Base-by-base conservation (phyloP, 331 rosid genomes). In the Ulmus americana region DNA sequence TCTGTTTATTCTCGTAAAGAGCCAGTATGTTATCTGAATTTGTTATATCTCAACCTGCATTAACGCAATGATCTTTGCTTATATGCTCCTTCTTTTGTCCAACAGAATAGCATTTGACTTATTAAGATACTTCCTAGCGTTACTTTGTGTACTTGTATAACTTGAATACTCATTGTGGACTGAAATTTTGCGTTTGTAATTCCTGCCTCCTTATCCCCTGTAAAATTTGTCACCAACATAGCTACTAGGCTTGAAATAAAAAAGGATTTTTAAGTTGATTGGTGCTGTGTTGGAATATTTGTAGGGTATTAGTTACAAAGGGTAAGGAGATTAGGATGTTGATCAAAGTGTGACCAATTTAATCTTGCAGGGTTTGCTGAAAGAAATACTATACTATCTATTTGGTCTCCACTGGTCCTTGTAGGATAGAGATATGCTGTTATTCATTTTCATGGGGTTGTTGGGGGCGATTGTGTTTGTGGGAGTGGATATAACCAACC, bases 1-100 rank as follows among this genome's bases (percentile, higher is more conserved):
- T 87, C 97, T 54, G 98, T 87, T 70, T 92, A 92, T 87, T 87
- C 97, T 39, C 98, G 95, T 50, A 92, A 92, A 87, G 98, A 92
- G 71, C 82, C 91, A 46, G 98, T 92, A 48, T 38, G 68, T 47
- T 47, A 15, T 13, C 52, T 53, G 8, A 10, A 39, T 46, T 55
- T 39, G 13, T 16, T 20, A 43, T 12, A 14, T 53, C 28, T 53
- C 56, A 44, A 59, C 61, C 52, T 53, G 35, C 51, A n/a, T 44
- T 20, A 60, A 60, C 44, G 13, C 38, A n/a, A n/a, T 11, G 51
- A 42, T 15, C 51, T 40, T 42, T 41, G 11, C 64, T 4, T 5
- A 39, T n/a, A 16, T 15, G 8, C 2, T 10, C 20, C 6, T n/a
- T 15, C 35, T 57, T 39, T 13, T 43, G 7, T 12, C 12, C 5